phyloP scores from a whole-genome alignment of 371 early-diverging fungal genomes.

The Coemansia sp. region DNA sequence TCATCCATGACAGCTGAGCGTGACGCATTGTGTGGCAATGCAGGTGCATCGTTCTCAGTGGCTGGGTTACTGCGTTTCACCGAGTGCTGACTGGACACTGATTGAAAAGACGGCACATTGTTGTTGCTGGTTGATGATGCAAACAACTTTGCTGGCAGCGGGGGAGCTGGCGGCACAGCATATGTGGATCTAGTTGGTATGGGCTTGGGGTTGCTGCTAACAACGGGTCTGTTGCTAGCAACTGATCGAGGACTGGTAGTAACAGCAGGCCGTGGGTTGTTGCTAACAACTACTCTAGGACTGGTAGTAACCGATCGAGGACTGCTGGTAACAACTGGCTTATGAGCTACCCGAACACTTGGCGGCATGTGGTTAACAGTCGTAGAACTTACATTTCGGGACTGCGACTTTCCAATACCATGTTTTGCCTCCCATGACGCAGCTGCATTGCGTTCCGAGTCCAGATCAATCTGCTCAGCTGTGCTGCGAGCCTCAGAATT shows the following conservation, averaged over 20 bases:
- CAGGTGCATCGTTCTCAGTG: constrained; percentile 18
- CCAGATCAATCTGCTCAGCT: constrained; percentile 5
- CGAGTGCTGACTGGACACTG: background rate
- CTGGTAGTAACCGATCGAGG: background rate
- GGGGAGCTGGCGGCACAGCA: background rate
- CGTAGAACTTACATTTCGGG: background rate
- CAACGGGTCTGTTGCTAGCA: background rate
- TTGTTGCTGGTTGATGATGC: background rate
- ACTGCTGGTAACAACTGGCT: background rate
- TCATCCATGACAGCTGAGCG: constrained; percentile 1
- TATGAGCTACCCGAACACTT: background rate
- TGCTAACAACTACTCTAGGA: too few relatives aligned
- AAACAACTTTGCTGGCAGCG: background rate
- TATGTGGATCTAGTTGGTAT: too few relatives aligned
- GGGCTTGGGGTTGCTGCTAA: background rate
- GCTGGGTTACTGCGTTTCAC: constrained; percentile 13
- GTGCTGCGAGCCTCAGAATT: background rate
- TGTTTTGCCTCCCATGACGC: constrained; percentile 41
- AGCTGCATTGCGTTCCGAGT: constrained; percentile 34
- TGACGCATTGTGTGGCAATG: constrained; percentile 16
- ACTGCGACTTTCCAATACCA: constrained; percentile 20
- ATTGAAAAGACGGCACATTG: background rate
- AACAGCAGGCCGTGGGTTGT: too few relatives aligned
- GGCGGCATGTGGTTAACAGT: background rate
- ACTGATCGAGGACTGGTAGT: too few relatives aligned